Evolutionary conservation across 805 yeast genomes (phyloP), one percentile per base, ranked within the genome.

Genomic region (Suhomyces sp.): DNA sequence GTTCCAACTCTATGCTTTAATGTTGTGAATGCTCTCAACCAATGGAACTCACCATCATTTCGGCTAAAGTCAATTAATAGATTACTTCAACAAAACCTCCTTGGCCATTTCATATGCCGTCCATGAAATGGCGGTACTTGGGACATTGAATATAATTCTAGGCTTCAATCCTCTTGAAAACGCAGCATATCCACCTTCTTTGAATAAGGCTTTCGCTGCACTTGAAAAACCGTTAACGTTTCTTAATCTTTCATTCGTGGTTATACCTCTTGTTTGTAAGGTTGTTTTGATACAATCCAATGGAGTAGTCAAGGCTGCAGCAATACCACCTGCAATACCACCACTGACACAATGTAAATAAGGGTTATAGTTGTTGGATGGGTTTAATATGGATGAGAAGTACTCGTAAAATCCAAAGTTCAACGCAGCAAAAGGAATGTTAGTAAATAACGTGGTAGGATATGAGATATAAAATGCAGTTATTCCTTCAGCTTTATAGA

Each of bases 21-120:
- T n/a, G n/a, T n/a, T n/a, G n/a, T n/a, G n/a, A n/a, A n/a, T n/a
- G n/a, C n/a, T n/a, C n/a, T n/a, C n/a, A n/a, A n/a, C n/a, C n/a
- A n/a, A n/a, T n/a, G n/a, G n/a, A n/a, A n/a, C n/a, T n/a, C n/a
- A n/a, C n/a, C n/a, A n/a, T n/a, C n/a, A n/a, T n/a, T n/a, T n/a
- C n/a, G n/a, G n/a, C n/a, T n/a, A n/a, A n/a, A n/a, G n/a, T n/a
- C n/a, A n/a, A n/a, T 24, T 12, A 17, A n/a, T 4, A 9, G 16
- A 7, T n/a, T 28, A 40, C 15, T 38, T 36, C 27, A 74, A 56
- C 51, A 81, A 61, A 46, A 82, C 71, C 47, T 77, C 81, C 63
- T 91, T 91, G 28, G 96, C 97, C 91, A 90, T 86, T 60, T 91
- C 98, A 61, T 91, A 91, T 18, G 95, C 87, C 2, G 98, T 91